Percentiles rank a stretch among this genome's conserved stretches.
Conservation (phyloP, 2,329 filamentous ascomycete species). For the Metarhizium brunneum region DNA sequence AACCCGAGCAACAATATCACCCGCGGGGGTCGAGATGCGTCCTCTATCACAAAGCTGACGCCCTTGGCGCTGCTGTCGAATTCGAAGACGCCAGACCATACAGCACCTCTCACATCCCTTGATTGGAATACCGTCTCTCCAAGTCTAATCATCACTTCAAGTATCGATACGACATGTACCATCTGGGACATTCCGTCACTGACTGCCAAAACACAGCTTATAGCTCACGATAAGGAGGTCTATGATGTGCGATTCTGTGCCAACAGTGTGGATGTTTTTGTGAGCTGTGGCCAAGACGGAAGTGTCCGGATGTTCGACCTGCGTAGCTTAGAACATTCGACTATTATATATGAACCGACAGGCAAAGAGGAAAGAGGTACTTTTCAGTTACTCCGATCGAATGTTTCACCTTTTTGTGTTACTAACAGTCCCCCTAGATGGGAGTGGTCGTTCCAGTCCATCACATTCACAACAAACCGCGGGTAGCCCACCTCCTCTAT, state of each 20-base stretch:
- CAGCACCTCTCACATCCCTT: constrained; percentile 86
- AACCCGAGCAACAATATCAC: constrained; percentile 56
- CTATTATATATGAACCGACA: constrained; percentile 96
- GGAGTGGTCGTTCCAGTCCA: constrained; percentile 56
- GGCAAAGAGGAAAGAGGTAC: constrained; percentile 71
- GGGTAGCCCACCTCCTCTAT: constrained; percentile 64
- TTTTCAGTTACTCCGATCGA: constrained; percentile 10
- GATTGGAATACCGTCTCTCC: constrained; percentile 98
- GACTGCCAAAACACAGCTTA: constrained; percentile 95
- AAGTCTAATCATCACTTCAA: constrained; percentile 95
- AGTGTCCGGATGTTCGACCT: constrained; percentile 99
- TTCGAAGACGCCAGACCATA: constrained; percentile 97
- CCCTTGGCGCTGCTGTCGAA: constrained; percentile 90
- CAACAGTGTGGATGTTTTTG: constrained; percentile 96
- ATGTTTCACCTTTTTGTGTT: not conserved
- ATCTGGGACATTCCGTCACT: constrained; percentile 99
- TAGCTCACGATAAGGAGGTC: constrained; percentile 97
- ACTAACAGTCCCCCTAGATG: constrained; percentile 31
- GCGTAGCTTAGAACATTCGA: constrained; percentile 91
- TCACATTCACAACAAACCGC: constrained; percentile 70
- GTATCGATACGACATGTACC: constrained; percentile 97
- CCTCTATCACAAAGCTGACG: constrained; percentile 69
- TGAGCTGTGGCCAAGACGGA: constrained; percentile 93
- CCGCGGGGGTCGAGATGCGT: constrained; percentile 47
- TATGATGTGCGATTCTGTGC: constrained; percentile 98